Evolutionary conservation across 441 rosid species (phyloP), one percentile per base, ranked within the genome.

Genomic region (Flueggea neowawraea): DNA sequence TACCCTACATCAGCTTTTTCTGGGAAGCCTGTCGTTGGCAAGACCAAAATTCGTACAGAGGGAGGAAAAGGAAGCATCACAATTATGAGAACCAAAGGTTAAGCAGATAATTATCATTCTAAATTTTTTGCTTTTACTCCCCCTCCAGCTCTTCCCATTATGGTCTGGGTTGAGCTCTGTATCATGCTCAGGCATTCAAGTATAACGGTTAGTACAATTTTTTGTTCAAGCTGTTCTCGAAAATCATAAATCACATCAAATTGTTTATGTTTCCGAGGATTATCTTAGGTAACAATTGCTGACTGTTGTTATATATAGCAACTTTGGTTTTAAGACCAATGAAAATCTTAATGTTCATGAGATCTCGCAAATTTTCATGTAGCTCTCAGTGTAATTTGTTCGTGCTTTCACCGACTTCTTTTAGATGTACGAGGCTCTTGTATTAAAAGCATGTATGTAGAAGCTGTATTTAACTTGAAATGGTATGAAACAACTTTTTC

Each of bases 51-150:
- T 66, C 96, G 91, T 61, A 95, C 97, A 0, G 96, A 95, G 80
- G 97, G 97, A 59, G 97, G 99, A 53, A 95, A 82, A 81, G 97
- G 99, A 60, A 95, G 97, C 80, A 95, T 95, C 66, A 95, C 96
- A 5, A 91, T 95, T 10, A 86, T 84, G 94, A 84, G 99, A 81
- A 95, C 99, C 31, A 95, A 78, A 74, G 96, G 96, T 41, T 94
- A 75, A 85, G 60, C 32, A 33, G 58, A 57, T 55, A 67, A 45
- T 50, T 58, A 22, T 49, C 62, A 43, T 31, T 71, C 54, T 56
- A 44, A 16, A 22, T 22, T 22, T 22, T 22, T 22, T 22, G 28
- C 2, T 22, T 22, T 22, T 22, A 2, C 28, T 22, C 1, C 28
- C 28, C 2, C 28, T 22, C 28, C 28, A 22, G 28, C 28, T 22